phyloP scores from a whole-genome alignment of 192 early-diverging fungal species.

The Gaertneriomyces semiglobifer region DNA sequence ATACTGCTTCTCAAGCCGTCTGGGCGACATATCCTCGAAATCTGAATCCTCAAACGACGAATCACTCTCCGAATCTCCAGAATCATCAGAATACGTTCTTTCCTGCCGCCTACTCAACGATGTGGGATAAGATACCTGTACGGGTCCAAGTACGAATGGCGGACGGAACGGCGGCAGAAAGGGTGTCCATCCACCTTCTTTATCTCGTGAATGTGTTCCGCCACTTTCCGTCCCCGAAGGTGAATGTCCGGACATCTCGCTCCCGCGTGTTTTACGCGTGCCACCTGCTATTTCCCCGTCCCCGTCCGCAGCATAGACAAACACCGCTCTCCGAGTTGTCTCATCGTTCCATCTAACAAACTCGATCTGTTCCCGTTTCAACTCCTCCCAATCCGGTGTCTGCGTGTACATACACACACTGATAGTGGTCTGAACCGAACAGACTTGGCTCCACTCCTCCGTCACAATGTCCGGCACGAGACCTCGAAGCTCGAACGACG shows the following conservation, averaged over 20 bases:
- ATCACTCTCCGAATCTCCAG: not conserved
- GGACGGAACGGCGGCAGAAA: conserved; percentile 15
- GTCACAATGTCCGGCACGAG: too few species aligned
- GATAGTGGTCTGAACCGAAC: conserved; percentile 52
- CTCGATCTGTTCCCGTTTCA: conserved; percentile 50
- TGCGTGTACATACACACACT: conserved; percentile 55
- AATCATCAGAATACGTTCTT: too few species aligned
- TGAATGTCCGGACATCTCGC: too few species aligned
- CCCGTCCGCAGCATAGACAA: conserved; percentile 39
- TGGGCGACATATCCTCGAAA: too few species aligned
- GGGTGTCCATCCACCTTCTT: conserved; percentile 9
- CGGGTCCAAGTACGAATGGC: conserved; percentile 7
- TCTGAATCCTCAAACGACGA: not conserved
- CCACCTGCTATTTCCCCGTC: not conserved
- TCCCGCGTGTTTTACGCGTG: too few species aligned
- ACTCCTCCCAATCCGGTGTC: conserved; percentile 49
- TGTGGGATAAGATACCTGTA: not conserved
- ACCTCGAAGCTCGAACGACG: conserved; percentile 8
- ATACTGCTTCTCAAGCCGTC: too few species aligned
- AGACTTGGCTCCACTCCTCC: conserved; percentile 63
- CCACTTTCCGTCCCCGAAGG: too few species aligned
- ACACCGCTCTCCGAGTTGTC: conserved; percentile 56
- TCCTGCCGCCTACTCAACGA: not conserved
- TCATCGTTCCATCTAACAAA: conserved; percentile 63
- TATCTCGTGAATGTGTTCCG: too few species aligned